Evolutionary conservation across 1,284 basidiomycete genomes (phyloP).

Genomic region (Puccinia triticina): DNA sequence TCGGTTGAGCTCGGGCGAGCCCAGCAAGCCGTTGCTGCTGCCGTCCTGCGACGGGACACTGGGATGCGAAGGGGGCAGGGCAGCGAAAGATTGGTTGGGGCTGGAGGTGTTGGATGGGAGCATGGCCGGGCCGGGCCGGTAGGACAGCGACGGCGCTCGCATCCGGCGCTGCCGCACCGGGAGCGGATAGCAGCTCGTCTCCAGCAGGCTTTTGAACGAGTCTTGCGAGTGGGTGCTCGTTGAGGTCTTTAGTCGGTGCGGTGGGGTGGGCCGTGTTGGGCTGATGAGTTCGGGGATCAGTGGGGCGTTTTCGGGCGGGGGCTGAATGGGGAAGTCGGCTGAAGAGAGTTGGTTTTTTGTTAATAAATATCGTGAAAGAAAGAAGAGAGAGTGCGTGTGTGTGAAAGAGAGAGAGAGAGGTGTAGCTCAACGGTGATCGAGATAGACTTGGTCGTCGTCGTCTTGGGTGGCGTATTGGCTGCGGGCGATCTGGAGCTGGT

Average conservation of each 20-base stretch:
- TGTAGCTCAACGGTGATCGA: constrained; percentile 50
- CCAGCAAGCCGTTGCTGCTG: too few species aligned
- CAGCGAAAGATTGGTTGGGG: background rate
- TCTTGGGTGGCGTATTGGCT: constrained; percentile 47
- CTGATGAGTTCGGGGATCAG: background rate
- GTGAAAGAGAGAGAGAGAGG: background rate
- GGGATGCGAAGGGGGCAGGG: background rate
- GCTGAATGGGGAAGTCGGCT: constrained; percentile 49
- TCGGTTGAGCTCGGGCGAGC: background rate
- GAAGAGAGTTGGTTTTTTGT: too few species aligned
- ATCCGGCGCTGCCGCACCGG: constrained; percentile 22
- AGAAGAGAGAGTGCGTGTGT: background rate
- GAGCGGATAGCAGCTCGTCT: constrained; percentile 10
- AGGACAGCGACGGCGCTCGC: constrained; percentile 41
- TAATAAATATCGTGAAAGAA: constrained; percentile 6
- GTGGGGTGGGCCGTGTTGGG: background rate
- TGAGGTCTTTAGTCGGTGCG: background rate
- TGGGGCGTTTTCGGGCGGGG: background rate
- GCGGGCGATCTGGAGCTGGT: constrained; percentile 30
- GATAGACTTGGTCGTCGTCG: constrained; percentile 49
- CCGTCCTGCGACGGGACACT: constrained; percentile 22
- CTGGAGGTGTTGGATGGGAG: background rate
- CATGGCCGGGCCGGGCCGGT: background rate
- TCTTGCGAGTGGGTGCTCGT: background rate
- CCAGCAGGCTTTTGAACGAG: constrained; percentile 18